Percentiles rank a stretch among this genome's conserved stretches.
Evolutionary conservation across 345 rosid species (phyloP).

Genomic region (Isatis tinctoria): DNA sequence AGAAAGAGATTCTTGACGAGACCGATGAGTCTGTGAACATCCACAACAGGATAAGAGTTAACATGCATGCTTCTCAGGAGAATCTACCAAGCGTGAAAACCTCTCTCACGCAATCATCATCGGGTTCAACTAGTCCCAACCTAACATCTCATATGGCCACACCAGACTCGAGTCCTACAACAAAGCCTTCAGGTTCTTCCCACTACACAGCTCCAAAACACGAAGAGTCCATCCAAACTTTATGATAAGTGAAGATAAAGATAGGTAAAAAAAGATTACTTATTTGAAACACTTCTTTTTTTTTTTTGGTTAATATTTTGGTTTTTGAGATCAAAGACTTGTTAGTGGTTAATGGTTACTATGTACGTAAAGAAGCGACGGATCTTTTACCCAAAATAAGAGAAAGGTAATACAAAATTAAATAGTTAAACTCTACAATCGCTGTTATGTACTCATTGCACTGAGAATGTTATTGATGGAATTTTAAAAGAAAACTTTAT

Average conservation of each 20-base stretch:
- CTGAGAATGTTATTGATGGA: too few relatives aligned
- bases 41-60: conserved; percentile 84
- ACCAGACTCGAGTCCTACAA: conserved; percentile 29
- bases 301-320: background rate
- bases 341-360: background rate
- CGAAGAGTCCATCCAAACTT: background rate
- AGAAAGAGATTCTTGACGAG: conserved; percentile 97
- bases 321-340: background rate
- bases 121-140: conserved; percentile 30
- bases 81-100: conserved; percentile 37
- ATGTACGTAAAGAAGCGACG: background rate
- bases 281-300: background rate
- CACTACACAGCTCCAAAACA: too few relatives aligned
- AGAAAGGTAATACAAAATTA: background rate
- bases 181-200: conserved; percentile 10
- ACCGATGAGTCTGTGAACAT: conserved; percentile 93
- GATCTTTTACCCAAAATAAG: background rate
- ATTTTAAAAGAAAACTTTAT: too few relatives aligned
- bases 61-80: conserved; percentile 70
- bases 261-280: background rate
- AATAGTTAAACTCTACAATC: too few relatives aligned
- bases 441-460: too few relatives aligned
- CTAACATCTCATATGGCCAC: conserved; percentile 17
- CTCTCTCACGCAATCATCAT: conserved; percentile 34
- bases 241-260: background rate